Evolutionary conservation across 139 green algal species (phyloP).

Genomic region (Edaphochlamys debaryana): DNA sequence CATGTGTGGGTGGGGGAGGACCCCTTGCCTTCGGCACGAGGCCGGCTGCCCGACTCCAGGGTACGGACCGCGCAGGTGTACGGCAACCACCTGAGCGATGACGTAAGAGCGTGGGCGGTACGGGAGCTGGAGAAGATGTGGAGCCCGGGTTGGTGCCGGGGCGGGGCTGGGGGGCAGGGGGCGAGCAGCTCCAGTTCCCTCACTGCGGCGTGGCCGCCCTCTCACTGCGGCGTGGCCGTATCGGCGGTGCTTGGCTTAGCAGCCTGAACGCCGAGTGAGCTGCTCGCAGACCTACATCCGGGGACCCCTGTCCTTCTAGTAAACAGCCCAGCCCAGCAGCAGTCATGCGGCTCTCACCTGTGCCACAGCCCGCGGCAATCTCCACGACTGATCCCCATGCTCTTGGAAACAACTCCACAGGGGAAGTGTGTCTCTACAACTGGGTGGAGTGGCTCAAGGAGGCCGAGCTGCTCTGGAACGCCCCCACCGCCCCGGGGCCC

Average conservation of each 20-base stretch:
- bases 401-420: slow-evolving; percentile 34
- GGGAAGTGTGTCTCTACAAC: slow-evolving; percentile 74
- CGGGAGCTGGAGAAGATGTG: slow-evolving; percentile 65
- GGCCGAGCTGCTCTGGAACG: slow-evolving; percentile 37
- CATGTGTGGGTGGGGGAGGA: too few relatives aligned
- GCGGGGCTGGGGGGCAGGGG: too few relatives aligned
- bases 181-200: too few relatives aligned
- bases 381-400: not conserved
- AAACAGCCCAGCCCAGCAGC: not conserved
- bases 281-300: too few relatives aligned
- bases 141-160: slow-evolving; percentile 1
- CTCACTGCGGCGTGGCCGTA: too few relatives aligned
- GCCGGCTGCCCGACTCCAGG: too few relatives aligned
- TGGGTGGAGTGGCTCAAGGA: slow-evolving; percentile 69
- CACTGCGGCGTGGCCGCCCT: too few relatives aligned
- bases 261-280: too few relatives aligned
- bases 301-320: not conserved
- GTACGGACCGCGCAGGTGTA: slow-evolving; percentile 64
- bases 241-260: not conserved
- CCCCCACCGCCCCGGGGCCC: not conserved
- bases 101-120: slow-evolving; percentile 44
- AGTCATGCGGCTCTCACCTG: not conserved
- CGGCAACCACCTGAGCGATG: slow-evolving; percentile 44
- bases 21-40: not conserved
- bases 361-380: too few relatives aligned